Evolutionary conservation across 805 yeast species (phyloP).

Genomic region (Lachancea dasiensis): DNA sequence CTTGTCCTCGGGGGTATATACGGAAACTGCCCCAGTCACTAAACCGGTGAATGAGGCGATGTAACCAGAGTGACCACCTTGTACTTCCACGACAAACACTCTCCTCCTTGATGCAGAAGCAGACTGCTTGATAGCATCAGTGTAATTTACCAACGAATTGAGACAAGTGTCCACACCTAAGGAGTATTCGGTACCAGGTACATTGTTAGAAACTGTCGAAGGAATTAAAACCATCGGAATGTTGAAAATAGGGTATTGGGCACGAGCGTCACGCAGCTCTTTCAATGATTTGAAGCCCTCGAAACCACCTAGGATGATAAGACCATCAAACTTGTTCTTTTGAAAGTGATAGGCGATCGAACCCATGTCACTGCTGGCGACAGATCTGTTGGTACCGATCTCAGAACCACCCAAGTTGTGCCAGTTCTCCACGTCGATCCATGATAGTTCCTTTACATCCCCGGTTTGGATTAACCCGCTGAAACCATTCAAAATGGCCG

Average conservation of each 20-base stretch:
- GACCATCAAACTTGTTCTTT: slow-evolving; percentile 80
- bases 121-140: slow-evolving; percentile 91
- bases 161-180: slow-evolving; percentile 94
- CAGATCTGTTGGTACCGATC: slow-evolving; percentile 88
- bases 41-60: slow-evolving; percentile 82
- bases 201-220: slow-evolving; percentile 94
- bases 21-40: slow-evolving; percentile 85
- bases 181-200: slow-evolving; percentile 98
- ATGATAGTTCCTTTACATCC: slow-evolving; percentile 62
- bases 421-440: slow-evolving; percentile 90
- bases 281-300: slow-evolving; percentile 89
- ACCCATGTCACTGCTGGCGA: slow-evolving; percentile 83
- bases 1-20: slow-evolving; percentile 85
- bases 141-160: slow-evolving; percentile 83
- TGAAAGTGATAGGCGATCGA: slow-evolving; percentile 90
- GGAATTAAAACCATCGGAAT: slow-evolving; percentile 93
- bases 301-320: slow-evolving; percentile 90
- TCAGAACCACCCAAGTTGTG: slow-evolving; percentile 89
- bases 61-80: slow-evolving; percentile 96
- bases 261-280: slow-evolving; percentile 72
- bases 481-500: slow-evolving; percentile 90
- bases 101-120: slow-evolving; percentile 93
- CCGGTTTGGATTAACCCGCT: slow-evolving; percentile 88
- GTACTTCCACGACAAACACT: slow-evolving; percentile 94
- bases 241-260: slow-evolving; percentile 79